Conservation (phyloP, 805 yeast species). For the Candida hungchunana region DNA sequence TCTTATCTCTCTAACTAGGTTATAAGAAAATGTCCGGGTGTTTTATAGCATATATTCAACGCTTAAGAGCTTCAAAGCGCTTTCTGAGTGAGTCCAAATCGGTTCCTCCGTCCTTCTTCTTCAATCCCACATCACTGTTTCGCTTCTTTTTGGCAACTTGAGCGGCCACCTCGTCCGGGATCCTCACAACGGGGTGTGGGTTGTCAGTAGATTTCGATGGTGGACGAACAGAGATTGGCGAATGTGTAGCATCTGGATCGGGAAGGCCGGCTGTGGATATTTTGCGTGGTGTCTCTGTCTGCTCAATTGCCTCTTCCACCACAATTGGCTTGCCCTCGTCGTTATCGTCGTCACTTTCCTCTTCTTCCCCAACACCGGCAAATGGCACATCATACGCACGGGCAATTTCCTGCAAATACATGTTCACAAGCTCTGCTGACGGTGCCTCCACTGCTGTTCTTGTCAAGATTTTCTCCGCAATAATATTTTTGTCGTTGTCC, state of each 20-base stretch:
- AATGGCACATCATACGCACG: slow-evolving; percentile 73
- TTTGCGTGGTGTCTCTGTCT: slow-evolving; percentile 23
- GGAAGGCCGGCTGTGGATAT: slow-evolving; percentile 19
- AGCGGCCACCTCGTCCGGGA: slow-evolving; percentile 38
- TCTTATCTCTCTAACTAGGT: too few relatives aligned
- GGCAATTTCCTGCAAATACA: slow-evolving; percentile 79
- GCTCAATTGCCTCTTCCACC: slow-evolving; percentile 32
- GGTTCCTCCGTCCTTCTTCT: slow-evolving; percentile 31
- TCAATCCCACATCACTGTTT: slow-evolving; percentile 20
- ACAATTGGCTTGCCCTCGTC: slow-evolving; percentile 32
- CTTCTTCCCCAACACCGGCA: slow-evolving; percentile 12
- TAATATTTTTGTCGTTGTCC: slow-evolving; percentile 45
- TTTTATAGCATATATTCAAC: slow-evolving; percentile 19
- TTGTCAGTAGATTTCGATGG: slow-evolving; percentile 40
- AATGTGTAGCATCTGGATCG: slow-evolving; percentile 19
- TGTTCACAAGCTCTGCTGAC: slow-evolving; percentile 52
- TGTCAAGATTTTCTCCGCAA: slow-evolving; percentile 63
- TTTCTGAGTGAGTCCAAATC: slow-evolving; percentile 65
- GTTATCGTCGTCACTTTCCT: slow-evolving; percentile 30
- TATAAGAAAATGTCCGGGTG: not conserved
- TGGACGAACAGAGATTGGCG: slow-evolving; percentile 40
- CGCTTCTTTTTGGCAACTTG: slow-evolving; percentile 30
- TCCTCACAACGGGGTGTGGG: slow-evolving; percentile 32
- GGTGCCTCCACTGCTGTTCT: slow-evolving; percentile 71
- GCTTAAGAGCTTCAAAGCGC: slow-evolving; percentile 74